Evolutionary conservation across 2,329 filamentous ascomycete species (phyloP).

Genomic region (Microcera coccophila): DNA sequence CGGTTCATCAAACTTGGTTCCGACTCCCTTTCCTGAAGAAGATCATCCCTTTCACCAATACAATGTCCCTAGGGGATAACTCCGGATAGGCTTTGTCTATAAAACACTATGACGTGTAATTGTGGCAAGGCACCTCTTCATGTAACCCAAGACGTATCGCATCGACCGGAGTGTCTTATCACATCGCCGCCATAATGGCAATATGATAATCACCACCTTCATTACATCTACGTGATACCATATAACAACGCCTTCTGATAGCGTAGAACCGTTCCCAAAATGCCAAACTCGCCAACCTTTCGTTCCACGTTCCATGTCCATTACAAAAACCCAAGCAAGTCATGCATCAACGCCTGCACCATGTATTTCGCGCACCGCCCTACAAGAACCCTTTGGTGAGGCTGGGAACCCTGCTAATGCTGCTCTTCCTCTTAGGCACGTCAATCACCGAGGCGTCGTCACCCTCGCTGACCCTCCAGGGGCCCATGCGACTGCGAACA

Average conservation of each 20-base stretch:
- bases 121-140: too few species aligned
- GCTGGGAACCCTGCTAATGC: slow-evolving; percentile 60
- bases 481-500: slow-evolving; percentile 34
- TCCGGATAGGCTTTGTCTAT: too few species aligned
- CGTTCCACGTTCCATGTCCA: neutral
- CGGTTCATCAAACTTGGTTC: too few species aligned
- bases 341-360: neutral
- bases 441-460: slow-evolving; percentile 44
- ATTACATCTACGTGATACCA: slow-evolving; percentile 1
- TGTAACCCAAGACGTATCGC: too few species aligned
- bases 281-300: neutral
- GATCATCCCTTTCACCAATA: too few species aligned
- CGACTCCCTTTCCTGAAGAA: too few species aligned
- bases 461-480: slow-evolving; percentile 36
- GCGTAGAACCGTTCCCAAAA: neutral
- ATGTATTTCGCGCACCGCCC: slow-evolving; percentile 16
- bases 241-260: neutral
- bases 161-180: too few species aligned
- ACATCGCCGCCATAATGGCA: too few species aligned
- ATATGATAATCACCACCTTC: neutral
- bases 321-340: neutral
- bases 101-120: too few species aligned
- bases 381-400: slow-evolving; percentile 76
- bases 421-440: slow-evolving; percentile 63
- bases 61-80: too few species aligned